Percentiles rank a stretch among this genome's conserved stretches.
phyloP scores from a whole-genome alignment of 345 rosid species.

The Anacardium occidentale region DNA sequence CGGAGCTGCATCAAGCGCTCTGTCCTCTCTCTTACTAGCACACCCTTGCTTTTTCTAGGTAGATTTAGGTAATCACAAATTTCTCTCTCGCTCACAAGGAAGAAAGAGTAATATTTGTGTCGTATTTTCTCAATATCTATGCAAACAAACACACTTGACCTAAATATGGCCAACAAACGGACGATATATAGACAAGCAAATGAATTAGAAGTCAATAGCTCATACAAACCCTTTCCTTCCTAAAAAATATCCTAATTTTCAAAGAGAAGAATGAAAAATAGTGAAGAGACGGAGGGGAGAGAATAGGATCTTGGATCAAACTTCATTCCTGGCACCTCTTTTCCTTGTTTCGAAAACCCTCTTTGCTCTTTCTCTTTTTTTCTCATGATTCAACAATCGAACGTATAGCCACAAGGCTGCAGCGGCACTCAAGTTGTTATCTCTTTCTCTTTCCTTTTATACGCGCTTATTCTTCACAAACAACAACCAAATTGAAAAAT shows the following conservation, averaged over 20 bases:
- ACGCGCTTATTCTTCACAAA: background rate
- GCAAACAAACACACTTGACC: too few species aligned
- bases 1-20: too few species aligned
- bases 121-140: too few species aligned
- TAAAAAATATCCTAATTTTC: background rate
- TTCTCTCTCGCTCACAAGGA: too few species aligned
- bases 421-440: constrained; percentile 19
- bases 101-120: too few species aligned
- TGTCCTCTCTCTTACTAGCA: too few species aligned
- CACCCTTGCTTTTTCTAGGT: too few species aligned
- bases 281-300: background rate
- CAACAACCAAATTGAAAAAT: constrained; percentile 3
- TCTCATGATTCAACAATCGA: constrained; percentile 43
- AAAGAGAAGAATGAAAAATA: background rate
- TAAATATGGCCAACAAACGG: too few species aligned
- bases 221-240: constrained; percentile 11
- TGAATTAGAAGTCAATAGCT: too few species aligned
- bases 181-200: too few species aligned
- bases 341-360: constrained; percentile 32
- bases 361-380: constrained; percentile 4
- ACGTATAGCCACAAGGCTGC: constrained; percentile 22
- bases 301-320: constrained; percentile 62
- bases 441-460: constrained; percentile 4
- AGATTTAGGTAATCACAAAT: too few species aligned
- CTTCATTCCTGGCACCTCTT: constrained; percentile 64